phyloP scores from a whole-genome alignment of 1,284 basidiomycete species.

The Filobasidium uniguttulatum region DNA sequence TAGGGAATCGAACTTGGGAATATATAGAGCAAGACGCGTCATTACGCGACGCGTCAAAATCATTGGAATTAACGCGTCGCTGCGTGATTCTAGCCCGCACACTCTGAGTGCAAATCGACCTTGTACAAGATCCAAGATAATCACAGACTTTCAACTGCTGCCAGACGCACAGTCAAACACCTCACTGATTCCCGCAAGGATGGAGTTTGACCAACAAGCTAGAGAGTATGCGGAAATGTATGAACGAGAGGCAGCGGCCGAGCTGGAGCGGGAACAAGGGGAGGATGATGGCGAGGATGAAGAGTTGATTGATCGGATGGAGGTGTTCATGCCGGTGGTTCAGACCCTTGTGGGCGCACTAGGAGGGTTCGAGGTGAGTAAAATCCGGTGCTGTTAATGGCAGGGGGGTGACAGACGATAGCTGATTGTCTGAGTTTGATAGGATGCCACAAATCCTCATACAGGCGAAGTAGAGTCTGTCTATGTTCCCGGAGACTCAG shows the following conservation, averaged over 20 bases:
- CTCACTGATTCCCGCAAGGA: too few species aligned
- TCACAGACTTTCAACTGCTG: too few species aligned
- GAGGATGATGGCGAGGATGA: neutral
- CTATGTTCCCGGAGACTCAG: constrained; percentile 74
- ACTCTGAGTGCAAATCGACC: too few species aligned
- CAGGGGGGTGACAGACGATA: too few species aligned
- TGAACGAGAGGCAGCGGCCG: neutral
- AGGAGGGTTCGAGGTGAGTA: constrained; percentile 33
- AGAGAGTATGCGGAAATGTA: neutral
- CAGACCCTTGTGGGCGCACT: constrained; percentile 32
- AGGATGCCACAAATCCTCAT: constrained; percentile 45
- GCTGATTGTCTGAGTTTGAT: neutral
- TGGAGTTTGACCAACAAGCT: neutral
- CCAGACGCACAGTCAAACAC: too few species aligned
- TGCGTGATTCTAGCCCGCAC: too few species aligned
- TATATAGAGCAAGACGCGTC: too few species aligned
- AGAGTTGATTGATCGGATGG: constrained; percentile 8
- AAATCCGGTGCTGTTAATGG: neutral
- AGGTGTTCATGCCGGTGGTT: constrained; percentile 32
- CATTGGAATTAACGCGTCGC: too few species aligned
- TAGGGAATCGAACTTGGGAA: too few species aligned
- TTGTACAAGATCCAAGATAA: too few species aligned
- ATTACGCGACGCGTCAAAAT: too few species aligned
- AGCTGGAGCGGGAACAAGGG: neutral
- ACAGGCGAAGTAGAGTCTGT: constrained; percentile 38